Evolutionary conservation across 2,329 filamentous ascomycete species (phyloP).

Genomic region (Diaporthe caulivora): DNA sequence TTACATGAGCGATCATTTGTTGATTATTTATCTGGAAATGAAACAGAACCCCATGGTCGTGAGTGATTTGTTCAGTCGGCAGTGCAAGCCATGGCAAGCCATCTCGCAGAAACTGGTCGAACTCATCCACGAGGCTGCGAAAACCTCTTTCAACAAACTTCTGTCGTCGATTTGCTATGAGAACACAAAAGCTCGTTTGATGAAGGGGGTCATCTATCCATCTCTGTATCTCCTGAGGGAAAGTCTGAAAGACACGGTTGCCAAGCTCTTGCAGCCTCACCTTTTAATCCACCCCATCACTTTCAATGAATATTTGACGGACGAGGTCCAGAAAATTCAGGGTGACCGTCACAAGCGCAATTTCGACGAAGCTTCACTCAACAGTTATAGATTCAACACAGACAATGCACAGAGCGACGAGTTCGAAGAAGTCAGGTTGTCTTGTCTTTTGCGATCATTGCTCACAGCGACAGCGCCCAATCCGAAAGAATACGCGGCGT

Average conservation of each 20-base stretch:
- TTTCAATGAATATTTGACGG: conserved; percentile 45
- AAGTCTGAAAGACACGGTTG: conserved; percentile 42
- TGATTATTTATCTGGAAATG: background rate
- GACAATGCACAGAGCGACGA: background rate
- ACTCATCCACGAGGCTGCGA: conserved; percentile 44
- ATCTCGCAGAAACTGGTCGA: conserved; percentile 45
- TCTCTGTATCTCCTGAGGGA: conserved; percentile 42
- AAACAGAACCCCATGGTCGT: conserved; percentile 44
- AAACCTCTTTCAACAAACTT: conserved; percentile 42
- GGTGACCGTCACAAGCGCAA: conserved; percentile 41
- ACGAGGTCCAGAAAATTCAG: conserved; percentile 42
- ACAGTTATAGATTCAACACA: background rate
- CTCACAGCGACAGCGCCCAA: conserved; percentile 41
- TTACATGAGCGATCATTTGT: background rate
- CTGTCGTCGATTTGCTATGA: conserved; percentile 42
- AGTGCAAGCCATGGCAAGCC: conserved; percentile 46
- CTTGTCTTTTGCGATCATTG: conserved; percentile 30
- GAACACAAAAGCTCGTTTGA: conserved; percentile 43
- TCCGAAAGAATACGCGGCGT: conserved; percentile 43
- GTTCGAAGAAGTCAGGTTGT: background rate
- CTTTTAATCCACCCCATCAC: conserved; percentile 46
- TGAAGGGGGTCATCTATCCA: conserved; percentile 44
- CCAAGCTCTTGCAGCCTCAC: conserved; percentile 45
- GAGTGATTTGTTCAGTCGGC: conserved; percentile 44
- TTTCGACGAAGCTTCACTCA: conserved; percentile 34